Base-by-base conservation (phyloP, 192 early-diverging fungal species). In the Coemansia sp. region DNA sequence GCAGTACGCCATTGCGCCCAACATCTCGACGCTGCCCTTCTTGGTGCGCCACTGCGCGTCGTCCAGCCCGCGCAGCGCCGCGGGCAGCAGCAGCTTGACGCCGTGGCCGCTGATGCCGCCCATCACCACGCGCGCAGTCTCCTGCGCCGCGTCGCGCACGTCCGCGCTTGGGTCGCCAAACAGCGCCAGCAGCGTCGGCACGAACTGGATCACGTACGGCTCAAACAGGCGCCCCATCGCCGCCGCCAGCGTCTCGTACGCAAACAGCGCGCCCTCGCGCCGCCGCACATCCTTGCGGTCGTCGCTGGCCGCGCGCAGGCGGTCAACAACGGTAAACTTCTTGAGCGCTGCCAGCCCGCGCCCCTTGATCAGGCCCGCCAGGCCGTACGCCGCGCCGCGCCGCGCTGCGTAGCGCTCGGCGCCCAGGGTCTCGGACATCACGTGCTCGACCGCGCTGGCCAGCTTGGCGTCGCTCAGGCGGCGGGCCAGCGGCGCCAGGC, bases 41-140 rank as follows among this genome's bases (percentile, higher is more conserved):
- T 99, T 99, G n/a, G 96, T 92, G 56, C 97, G 86, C 94, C 94
- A 99, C 62, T 89, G 88, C 65, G 89, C 81, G 60, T 95, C 91
- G 28, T 89, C 88, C 32, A 98, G 74, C n/a, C 91, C 97, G 22
- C 82, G 80, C 54, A 99, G 73, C 48, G 98, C 69, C 9, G 89
- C 86, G 4, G 97, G 97, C 69, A 99, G 72, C 44, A 99, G 88
- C 19, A 97, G 84, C 81, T 98, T 97, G 45, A 99, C 96, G 83
- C 93, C 94, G 70, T 98, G 94, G 11, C 88, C 92, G 45, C 90
- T 94, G 33, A 99, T 83, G 65, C 94, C 92, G 38, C 85, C 86
- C 97, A 99, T 99, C 54, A 99, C 95, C 24, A 87, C 89, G 51
- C 91, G 87, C 44, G 91, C 85, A 2, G 97, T 84, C 58, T 98